Percentiles rank a stretch among this genome's conserved stretches.
Evolutionary conservation across 495 filamentous ascomycete species (phyloP).

Genomic region (Beverwykella pulmonaria): DNA sequence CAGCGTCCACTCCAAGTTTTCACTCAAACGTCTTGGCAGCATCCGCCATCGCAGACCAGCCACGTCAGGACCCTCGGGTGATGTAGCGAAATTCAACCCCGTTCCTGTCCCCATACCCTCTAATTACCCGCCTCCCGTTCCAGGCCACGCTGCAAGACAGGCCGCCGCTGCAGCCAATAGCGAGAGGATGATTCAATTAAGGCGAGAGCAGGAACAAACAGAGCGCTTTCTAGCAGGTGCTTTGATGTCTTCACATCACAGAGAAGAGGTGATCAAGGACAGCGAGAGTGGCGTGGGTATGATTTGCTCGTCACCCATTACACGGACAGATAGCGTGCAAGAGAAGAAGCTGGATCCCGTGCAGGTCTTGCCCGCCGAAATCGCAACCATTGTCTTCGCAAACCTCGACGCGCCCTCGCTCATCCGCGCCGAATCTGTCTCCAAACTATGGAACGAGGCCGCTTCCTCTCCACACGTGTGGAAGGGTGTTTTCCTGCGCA

Average conservation of each 20-base stretch:
- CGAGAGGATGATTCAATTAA: slow-evolving; percentile 9
- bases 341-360: slow-evolving; percentile 63
- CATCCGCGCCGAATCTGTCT: slow-evolving; percentile 63
- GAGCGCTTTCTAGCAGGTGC: slow-evolving; percentile 17
- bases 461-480: slow-evolving; percentile 71
- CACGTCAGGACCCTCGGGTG: slow-evolving; percentile 34
- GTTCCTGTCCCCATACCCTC: slow-evolving; percentile 22
- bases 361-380: slow-evolving; percentile 66
- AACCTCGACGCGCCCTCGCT: slow-evolving; percentile 71
- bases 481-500: slow-evolving; percentile 72
- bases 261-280: slow-evolving; percentile 34
- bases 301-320: slow-evolving; percentile 23
- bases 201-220: slow-evolving; percentile 27
- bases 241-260: not conserved
- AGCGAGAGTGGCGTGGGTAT: slow-evolving; percentile 37
- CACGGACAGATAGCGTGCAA: slow-evolving; percentile 14
- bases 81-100: slow-evolving; percentile 30
- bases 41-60: slow-evolving; percentile 29
- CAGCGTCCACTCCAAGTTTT: slow-evolving; percentile 14
- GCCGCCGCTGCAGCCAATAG: slow-evolving; percentile 34
- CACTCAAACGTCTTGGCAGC: slow-evolving; percentile 21
- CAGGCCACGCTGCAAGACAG: slow-evolving; percentile 29
- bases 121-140: slow-evolving; percentile 20
- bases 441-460: slow-evolving; percentile 62
- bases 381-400: slow-evolving; percentile 71